phyloP scores from a whole-genome alignment of 345 rosid species.

The Syzygium aqueum region DNA sequence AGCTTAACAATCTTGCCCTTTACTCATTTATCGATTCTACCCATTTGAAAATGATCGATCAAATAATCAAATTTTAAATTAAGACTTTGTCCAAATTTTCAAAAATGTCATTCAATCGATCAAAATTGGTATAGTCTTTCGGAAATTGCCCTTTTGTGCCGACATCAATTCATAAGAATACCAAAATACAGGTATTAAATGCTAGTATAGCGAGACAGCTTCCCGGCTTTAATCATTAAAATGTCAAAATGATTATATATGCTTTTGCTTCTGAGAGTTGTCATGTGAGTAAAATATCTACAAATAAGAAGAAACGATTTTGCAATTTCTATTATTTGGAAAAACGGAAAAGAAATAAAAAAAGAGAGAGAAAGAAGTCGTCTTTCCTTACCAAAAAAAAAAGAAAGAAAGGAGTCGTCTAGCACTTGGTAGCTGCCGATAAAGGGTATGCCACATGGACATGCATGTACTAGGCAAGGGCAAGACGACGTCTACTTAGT shows the following conservation, averaged over 20 bases:
- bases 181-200: not conserved
- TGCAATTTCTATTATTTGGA: not conserved
- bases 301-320: too few relatives aligned
- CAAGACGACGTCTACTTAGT: not conserved
- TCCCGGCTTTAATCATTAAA: not conserved
- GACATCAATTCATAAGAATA: not conserved
- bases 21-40: not conserved
- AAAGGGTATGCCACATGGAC: not conserved
- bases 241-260: not conserved
- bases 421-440: not conserved
- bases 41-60: not conserved
- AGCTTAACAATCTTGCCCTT: not conserved
- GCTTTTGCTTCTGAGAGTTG: not conserved
- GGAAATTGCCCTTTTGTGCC: accelerated
- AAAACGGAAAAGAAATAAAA: not conserved
- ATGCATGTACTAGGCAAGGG: not conserved
- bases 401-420: not conserved
- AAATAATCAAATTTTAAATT: not conserved
- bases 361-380: too few relatives aligned
- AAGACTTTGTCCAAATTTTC: not conserved
- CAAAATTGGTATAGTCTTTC: not conserved
- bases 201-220: accelerated
- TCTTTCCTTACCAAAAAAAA: too few relatives aligned
- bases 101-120: not conserved
- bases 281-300: not conserved